Percentiles rank a stretch among this genome's conserved stretches.
Conservation (phyloP, 163 green algal genomes). For the Scenedesmus sp. region DNA sequence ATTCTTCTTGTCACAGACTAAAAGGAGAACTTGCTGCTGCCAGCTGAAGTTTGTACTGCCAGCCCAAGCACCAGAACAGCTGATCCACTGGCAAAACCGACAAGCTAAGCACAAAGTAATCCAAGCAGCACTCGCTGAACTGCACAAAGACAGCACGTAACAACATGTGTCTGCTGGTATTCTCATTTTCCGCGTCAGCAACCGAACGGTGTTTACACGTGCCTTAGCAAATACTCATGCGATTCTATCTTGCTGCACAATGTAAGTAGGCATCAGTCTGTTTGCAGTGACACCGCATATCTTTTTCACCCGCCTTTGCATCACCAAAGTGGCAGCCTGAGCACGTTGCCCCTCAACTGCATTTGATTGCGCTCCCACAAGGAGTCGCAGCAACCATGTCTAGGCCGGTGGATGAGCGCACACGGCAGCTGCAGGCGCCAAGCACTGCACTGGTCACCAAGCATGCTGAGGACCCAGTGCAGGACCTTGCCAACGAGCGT, state of each 20-base stretch:
- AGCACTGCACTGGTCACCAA: slow-evolving; percentile 65
- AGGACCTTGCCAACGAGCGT: slow-evolving; percentile 82
- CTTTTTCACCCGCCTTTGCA: not conserved
- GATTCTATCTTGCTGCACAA: not conserved
- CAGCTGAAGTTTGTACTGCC: not conserved
- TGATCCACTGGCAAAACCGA: not conserved
- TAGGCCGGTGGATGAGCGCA: slow-evolving; percentile 60
- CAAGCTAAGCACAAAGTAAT: not conserved
- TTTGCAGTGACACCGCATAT: not conserved
- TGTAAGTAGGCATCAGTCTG: not conserved
- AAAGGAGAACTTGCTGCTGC: not conserved
- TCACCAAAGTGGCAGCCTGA: not conserved
- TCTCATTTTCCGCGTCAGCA: not conserved
- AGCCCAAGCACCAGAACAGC: not conserved
- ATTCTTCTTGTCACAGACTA: not conserved
- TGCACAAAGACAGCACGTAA: not conserved
- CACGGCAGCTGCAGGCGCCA: slow-evolving; percentile 62
- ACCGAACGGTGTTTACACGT: not conserved
- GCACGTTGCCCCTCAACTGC: not conserved
- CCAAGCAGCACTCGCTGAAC: not conserved
- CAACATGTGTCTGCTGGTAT: not conserved
- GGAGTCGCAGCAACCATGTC: not conserved
- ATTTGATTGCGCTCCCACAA: not conserved
- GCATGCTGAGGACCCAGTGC: slow-evolving; percentile 70
- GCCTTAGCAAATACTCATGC: not conserved